Base-by-base conservation (phyloP, 805 yeast genomes). In the Ogataea zsoltii region DNA sequence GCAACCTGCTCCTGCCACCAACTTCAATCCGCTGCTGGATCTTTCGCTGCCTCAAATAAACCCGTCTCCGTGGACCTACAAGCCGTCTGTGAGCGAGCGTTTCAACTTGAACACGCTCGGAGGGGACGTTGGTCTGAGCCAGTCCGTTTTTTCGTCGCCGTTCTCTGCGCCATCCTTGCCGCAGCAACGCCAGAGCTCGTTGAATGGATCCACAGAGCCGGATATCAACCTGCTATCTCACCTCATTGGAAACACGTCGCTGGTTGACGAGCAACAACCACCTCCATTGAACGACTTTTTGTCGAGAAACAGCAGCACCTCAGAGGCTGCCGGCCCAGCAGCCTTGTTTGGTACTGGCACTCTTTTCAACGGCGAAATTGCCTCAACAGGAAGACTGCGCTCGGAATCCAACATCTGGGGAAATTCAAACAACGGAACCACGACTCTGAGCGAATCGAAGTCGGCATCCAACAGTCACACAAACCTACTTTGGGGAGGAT, bases 211-310 rank as follows among this genome's bases (percentile, higher is more conserved):
- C 68, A 60, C 38, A 45, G 45, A 69, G 63, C 36, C 73, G 62
- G 53, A 62, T 65, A 31, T 68, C 65, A 50, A 70, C 58, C 16
- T 68, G 68, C 12, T 66, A 60, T 33, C 69, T 69, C 12, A 53
- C 57, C 15, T 53, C 58, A 6, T 47, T 15, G 34, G 40, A 21
- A 23, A 28, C n/a, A 33, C 50, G 18, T 19, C 37, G 36, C 7
- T 44, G 25, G 38, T 29, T 7, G 38, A 45, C 32, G 35, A 36
- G 17, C 17, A 35, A 3, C 36, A 30, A 16, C 42, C 31, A 15
- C 51, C 34, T 7, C 33, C 34, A 13, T 13, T 42, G 30, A 28
- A 38, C 14, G 47, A 34, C 18, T 47, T 48, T 36, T 37, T 50
- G 28, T 43, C 56, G 17, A 48, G 50, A 29, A 48, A 33, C 32